Evolutionary conservation across 768 basidiomycete species (phyloP).

Genomic region (Glaciozyma antarctica): DNA sequence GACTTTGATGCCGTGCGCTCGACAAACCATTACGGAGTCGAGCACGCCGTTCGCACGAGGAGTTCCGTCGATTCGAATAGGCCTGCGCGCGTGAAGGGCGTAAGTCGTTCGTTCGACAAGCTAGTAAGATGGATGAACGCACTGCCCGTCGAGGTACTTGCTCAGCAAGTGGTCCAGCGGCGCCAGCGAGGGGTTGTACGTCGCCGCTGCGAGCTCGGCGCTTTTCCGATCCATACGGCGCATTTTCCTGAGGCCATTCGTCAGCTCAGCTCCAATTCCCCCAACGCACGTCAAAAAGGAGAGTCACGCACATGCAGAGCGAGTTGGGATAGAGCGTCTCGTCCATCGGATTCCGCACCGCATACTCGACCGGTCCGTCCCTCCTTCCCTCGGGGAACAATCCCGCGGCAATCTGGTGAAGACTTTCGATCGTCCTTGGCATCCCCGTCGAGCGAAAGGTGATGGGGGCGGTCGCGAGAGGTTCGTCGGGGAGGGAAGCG

Average conservation of each 20-base stretch:
- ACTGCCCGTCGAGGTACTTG: conserved; percentile 16
- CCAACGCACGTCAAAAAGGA: no score
- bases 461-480: conserved; percentile 1
- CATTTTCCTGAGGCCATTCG: neutral
- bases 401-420: conserved; percentile 64
- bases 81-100: conserved; percentile 50
- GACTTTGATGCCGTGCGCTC: conserved; percentile 60
- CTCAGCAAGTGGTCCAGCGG: conserved; percentile 58
- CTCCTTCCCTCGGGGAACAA: conserved; percentile 48
- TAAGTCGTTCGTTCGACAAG: neutral
- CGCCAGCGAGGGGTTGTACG: conserved; percentile 55
- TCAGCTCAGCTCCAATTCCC: neutral
- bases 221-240: conserved; percentile 19
- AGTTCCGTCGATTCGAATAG: conserved; percentile 60
- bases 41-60: conserved; percentile 66
- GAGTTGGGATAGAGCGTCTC: conserved; percentile 28
- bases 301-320: conserved; percentile 6
- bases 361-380: conserved; percentile 11
- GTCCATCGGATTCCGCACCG: conserved; percentile 11
- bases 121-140: neutral
- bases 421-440: conserved; percentile 62
- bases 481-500: conserved; percentile 1
- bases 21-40: conserved; percentile 55
- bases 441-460: conserved; percentile 56
- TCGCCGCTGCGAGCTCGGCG: conserved; percentile 46